A percentile compares a stretch with the other conserved stretches of the same genome.
phyloP scores from a whole-genome alignment of 805 yeast species.

The Clavispora carvajalis region DNA sequence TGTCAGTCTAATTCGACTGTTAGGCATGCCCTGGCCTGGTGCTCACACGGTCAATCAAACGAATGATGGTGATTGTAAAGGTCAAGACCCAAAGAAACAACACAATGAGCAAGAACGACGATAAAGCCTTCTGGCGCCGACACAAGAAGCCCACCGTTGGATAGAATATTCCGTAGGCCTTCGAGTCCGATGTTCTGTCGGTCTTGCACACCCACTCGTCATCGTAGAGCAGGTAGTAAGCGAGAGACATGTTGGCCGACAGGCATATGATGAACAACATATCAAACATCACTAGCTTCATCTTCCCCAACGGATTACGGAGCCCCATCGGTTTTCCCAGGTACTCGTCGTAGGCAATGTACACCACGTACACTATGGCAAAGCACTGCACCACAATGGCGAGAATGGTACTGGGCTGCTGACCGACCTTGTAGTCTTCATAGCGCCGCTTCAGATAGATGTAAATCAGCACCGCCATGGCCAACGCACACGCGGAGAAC shows the following conservation, averaged over 20 bases:
- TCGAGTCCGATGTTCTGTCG: constrained; percentile 10
- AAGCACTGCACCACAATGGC: constrained; percentile 79
- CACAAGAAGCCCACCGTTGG: constrained; percentile 55
- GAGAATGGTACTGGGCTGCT: constrained; percentile 89
- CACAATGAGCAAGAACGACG: constrained; percentile 71
- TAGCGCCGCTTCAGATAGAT: constrained; percentile 30
- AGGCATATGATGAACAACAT: constrained; percentile 82
- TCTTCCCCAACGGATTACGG: constrained; percentile 77
- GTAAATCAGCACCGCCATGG: constrained; percentile 60
- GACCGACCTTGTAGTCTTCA: constrained; percentile 42
- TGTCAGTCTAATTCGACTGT: too few species aligned
- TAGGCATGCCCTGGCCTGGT: constrained; percentile 8
- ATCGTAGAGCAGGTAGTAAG: constrained; percentile 80
- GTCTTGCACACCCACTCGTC: constrained; percentile 66
- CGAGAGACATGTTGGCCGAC: constrained; percentile 78
- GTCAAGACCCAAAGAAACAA: constrained; percentile 81
- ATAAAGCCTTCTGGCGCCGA: constrained; percentile 68
- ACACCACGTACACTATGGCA: constrained; percentile 71
- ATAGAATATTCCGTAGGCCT: constrained; percentile 16
- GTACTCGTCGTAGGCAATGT: constrained; percentile 88
- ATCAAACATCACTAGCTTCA: constrained; percentile 77
- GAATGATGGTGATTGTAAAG: constrained; percentile 73
- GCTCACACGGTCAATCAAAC: constrained; percentile 68
- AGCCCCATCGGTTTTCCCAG: constrained; percentile 88
- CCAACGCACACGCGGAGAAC: constrained; percentile 65